Evolutionary conservation across 768 basidiomycete species (phyloP).

Genomic region (Zangia roseola): DNA sequence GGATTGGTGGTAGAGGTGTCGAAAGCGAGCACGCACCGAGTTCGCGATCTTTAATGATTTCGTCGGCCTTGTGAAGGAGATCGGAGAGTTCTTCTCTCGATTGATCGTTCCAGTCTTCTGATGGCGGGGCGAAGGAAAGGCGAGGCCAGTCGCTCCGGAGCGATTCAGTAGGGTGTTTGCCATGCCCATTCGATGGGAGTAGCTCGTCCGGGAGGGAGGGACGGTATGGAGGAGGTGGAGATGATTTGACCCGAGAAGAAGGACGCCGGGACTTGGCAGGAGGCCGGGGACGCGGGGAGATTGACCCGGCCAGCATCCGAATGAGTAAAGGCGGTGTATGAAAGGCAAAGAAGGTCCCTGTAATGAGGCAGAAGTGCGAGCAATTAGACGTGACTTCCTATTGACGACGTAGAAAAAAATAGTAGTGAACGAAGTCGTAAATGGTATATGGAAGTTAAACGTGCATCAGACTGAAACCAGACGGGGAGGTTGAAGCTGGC

Average conservation of each 20-base stretch:
- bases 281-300: conserved; percentile 62
- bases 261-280: conserved; percentile 65
- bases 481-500: neutral
- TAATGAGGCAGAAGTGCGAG: neutral
- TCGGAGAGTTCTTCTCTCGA: conserved; percentile 74
- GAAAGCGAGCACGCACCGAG: conserved; percentile 48
- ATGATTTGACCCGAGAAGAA: conserved; percentile 34
- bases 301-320: conserved; percentile 38
- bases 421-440: neutral
- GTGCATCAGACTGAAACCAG: conserved; percentile 24
- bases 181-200: conserved; percentile 28
- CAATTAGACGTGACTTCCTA: neutral
- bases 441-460: conserved; percentile 6
- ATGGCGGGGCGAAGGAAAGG: conserved; percentile 27
- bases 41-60: conserved; percentile 73
- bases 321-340: conserved; percentile 30
- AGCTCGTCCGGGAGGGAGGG: conserved; percentile 33
- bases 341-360: conserved; percentile 12
- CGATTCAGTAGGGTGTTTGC: conserved; percentile 34
- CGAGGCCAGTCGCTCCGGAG: conserved; percentile 9
- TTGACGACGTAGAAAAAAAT: conserved; percentile 1
- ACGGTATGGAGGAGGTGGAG: conserved; percentile 60
- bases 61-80: conserved; percentile 70
- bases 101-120: conserved; percentile 56
- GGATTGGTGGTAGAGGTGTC: neutral